Evolutionary conservation across 495 filamentous ascomycete species (phyloP).

Genomic region (Penicillium dipodomyicola): DNA sequence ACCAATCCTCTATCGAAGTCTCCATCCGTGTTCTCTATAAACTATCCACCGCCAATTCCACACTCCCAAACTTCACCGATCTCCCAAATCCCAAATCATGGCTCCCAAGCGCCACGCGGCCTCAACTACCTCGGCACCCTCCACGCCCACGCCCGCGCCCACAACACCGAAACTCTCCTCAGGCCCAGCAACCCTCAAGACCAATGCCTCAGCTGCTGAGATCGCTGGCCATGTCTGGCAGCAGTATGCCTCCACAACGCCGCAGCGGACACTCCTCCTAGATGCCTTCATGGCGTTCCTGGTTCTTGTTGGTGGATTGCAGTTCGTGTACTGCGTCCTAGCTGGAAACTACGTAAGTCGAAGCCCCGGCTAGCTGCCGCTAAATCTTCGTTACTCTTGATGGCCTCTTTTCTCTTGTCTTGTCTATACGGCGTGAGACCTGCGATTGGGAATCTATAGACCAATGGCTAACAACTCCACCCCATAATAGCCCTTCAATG

Average conservation of each 20-base stretch:
- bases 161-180: conserved; percentile 43
- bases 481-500: conserved; percentile 83
- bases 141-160: conserved; percentile 20
- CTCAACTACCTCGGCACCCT: conserved; percentile 35
- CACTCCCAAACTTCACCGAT: neutral
- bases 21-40: neutral
- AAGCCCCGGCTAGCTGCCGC: neutral
- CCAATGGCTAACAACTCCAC: conserved; percentile 1
- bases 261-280: conserved; percentile 87
- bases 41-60: conserved; percentile 4
- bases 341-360: conserved; percentile 86
- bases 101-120: conserved; percentile 50
- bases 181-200: conserved; percentile 38
- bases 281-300: conserved; percentile 92
- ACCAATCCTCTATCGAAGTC: neutral
- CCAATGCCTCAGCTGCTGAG: conserved; percentile 50
- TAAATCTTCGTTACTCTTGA: neutral
- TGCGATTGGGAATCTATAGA: conserved; percentile 2
- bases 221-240: conserved; percentile 60
- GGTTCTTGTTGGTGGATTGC: conserved; percentile 77
- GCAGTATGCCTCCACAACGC: conserved; percentile 73
- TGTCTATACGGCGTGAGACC: neutral
- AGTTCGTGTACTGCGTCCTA: conserved; percentile 91
- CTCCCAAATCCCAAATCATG: conserved; percentile 36
- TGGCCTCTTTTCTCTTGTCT: neutral